phyloP scores from a whole-genome alignment of 2,329 filamentous ascomycete genomes.

The Thermomyces lanuginosus region DNA sequence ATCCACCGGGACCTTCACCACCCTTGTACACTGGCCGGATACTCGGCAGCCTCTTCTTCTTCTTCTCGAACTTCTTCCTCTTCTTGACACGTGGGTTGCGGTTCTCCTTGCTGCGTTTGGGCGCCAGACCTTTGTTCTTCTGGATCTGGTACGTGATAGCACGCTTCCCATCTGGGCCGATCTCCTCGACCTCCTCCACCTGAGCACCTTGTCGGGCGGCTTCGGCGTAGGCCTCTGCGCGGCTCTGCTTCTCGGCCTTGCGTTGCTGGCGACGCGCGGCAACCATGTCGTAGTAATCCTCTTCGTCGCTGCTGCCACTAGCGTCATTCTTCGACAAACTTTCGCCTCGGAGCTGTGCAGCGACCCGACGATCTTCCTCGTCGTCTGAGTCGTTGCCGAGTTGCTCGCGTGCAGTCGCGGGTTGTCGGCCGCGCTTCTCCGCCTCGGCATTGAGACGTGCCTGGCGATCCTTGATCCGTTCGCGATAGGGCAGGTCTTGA shows the following conservation, averaged over 20 bases:
- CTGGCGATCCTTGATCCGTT: slow-evolving; percentile 72
- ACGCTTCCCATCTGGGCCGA: slow-evolving; percentile 74
- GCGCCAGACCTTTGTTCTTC: slow-evolving; percentile 92
- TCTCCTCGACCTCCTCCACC: slow-evolving; percentile 48
- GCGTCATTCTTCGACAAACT: too few relatives aligned
- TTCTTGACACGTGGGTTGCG: slow-evolving; percentile 96
- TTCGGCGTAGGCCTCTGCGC: slow-evolving; percentile 38
- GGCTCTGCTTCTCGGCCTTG: slow-evolving; percentile 61
- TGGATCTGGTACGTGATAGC: slow-evolving; percentile 86
- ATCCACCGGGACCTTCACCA: slow-evolving; percentile 67
- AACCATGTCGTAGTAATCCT: slow-evolving; percentile 75
- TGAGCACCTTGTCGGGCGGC: slow-evolving; percentile 42
- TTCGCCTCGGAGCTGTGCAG: slow-evolving; percentile 33
- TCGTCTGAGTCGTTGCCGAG: slow-evolving; percentile 59
- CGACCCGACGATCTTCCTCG: slow-evolving; percentile 42
- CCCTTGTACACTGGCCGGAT: slow-evolving; percentile 77
- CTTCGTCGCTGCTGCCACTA: slow-evolving; percentile 22
- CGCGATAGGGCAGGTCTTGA: slow-evolving; percentile 58
- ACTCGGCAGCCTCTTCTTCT: slow-evolving; percentile 89
- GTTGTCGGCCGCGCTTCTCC: slow-evolving; percentile 59
- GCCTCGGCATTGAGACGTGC: slow-evolving; percentile 78
- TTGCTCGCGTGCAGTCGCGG: slow-evolving; percentile 45
- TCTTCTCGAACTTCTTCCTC: slow-evolving; percentile 87
- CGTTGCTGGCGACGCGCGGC: slow-evolving; percentile 39
- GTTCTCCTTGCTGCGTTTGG: slow-evolving; percentile 81